These are phyloP conservation scores for Abrus precatorius DNA, from an alignment of 306 rosid genomes.

Conservation along the genomic window DNA sequence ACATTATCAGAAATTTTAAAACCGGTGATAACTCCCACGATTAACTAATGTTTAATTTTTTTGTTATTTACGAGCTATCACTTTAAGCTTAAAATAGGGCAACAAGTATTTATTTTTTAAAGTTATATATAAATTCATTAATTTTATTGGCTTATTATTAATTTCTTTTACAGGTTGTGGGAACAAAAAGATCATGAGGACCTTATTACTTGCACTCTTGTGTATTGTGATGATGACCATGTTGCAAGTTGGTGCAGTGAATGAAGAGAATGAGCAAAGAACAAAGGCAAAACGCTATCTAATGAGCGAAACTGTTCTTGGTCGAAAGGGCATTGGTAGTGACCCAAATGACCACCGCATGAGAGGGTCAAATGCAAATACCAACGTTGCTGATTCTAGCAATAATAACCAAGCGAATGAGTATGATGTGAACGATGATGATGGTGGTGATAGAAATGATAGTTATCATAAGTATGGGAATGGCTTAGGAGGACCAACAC, in stretches of 20 bases:
- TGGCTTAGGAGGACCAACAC: not conserved
- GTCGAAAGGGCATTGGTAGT: slow-evolving; percentile 33
- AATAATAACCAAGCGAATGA: not conserved
- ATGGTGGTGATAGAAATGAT: not conserved
- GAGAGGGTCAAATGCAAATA: not conserved
- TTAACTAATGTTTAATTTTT: not conserved
- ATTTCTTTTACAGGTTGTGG: slow-evolving; percentile 16
- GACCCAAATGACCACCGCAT: not conserved
- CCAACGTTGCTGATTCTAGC: not conserved
- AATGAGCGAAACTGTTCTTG: slow-evolving; percentile 14
- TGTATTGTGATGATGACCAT: slow-evolving; percentile 5
- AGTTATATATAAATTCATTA: not conserved
- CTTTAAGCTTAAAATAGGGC: not conserved
- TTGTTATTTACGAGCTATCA: not conserved
- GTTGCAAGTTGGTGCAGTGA: slow-evolving; percentile 21
- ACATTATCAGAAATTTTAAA: no score
- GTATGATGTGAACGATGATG: not conserved
- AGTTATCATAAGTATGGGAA: not conserved
- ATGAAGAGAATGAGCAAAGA: slow-evolving; percentile 3
- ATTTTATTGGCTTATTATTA: not conserved
- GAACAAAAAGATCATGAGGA: slow-evolving; percentile 37
- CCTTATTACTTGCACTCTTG: not conserved
- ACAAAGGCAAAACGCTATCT: slow-evolving; percentile 11
- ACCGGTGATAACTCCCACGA: not conserved
- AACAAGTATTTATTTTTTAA: not conserved